phyloP scores from a whole-genome alignment of 768 basidiomycete species.

The Hygrophorus russula region DNA sequence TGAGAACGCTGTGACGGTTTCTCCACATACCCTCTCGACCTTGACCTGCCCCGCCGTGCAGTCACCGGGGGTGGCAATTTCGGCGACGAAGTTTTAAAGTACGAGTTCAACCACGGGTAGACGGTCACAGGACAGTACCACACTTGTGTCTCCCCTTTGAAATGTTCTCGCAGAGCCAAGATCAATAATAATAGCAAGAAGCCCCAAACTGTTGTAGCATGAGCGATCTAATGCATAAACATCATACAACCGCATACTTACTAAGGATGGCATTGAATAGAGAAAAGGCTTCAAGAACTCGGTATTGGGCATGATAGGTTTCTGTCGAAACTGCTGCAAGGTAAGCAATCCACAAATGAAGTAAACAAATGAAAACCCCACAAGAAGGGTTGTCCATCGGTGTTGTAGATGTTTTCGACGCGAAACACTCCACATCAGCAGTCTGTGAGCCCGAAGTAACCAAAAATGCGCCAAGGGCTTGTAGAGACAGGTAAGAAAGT shows the following conservation, averaged over 20 bases:
- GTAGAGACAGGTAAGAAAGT: constrained; percentile 9
- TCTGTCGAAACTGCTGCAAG: constrained; percentile 58
- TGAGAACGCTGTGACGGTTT: background rate
- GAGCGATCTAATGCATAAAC: background rate
- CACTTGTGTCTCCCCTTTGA: constrained; percentile 1
- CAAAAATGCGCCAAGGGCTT: constrained; percentile 67
- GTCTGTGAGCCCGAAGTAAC: constrained; percentile 65
- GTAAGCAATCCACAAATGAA: background rate
- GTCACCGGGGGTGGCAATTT: constrained; percentile 3
- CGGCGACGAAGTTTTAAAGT: background rate
- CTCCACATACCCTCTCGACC: constrained; percentile 2
- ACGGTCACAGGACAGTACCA: constrained; percentile 5
- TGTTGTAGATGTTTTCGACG: constrained; percentile 36
- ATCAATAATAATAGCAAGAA: constrained; percentile 2
- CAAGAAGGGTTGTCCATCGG: constrained; percentile 49
- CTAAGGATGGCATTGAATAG: constrained; percentile 66
- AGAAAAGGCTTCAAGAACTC: constrained; percentile 71
- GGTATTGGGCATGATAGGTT: constrained; percentile 83
- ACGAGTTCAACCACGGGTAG: constrained; percentile 5
- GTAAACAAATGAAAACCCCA: constrained; percentile 25
- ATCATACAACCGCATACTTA: constrained; percentile 20
- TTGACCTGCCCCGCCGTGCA: background rate
- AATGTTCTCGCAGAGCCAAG: constrained; percentile 4
- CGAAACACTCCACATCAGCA: constrained; percentile 77
- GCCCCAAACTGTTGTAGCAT: constrained; percentile 1